Percentiles rank a stretch among this genome's conserved stretches.
phyloP scores from a whole-genome alignment of 176 grass and related monocot genomes.

The Triticum dicoccoides region DNA sequence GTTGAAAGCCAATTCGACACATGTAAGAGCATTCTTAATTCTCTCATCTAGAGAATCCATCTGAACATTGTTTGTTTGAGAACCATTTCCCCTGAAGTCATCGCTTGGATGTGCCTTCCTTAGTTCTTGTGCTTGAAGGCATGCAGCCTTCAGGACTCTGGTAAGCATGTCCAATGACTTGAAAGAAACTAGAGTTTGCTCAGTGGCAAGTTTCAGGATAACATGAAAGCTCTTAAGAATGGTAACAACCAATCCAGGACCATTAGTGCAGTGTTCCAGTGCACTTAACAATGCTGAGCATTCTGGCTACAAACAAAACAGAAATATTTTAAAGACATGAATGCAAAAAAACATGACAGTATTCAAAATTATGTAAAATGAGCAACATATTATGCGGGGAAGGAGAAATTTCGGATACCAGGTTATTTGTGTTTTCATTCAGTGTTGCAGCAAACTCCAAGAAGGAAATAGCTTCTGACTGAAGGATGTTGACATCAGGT shows the following conservation, averaged over 20 bases:
- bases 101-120: conserved; percentile 40
- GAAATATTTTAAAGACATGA: conserved; percentile 24
- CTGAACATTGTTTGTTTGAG: conserved; percentile 20
- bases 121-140: conserved; percentile 70
- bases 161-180: conserved; percentile 70
- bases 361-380: conserved; percentile 6
- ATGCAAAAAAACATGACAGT: conserved; percentile 12
- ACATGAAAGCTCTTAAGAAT: conserved; percentile 85
- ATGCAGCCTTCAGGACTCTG: conserved; percentile 76
- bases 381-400: conserved; percentile 15
- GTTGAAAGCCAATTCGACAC: conserved; percentile 76
- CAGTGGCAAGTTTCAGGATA: conserved; percentile 76
- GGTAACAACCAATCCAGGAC: conserved; percentile 62
- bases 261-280: conserved; percentile 63
- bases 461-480: conserved; percentile 94
- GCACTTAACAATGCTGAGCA: conserved; percentile 70
- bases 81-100: conserved; percentile 47
- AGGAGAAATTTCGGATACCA: conserved; percentile 53
- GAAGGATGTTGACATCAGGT: conserved; percentile 58
- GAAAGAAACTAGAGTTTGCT: conserved; percentile 81
- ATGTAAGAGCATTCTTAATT: conserved; percentile 46
- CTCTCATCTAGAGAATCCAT: conserved; percentile 34
- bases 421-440: conserved; percentile 79
- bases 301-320: conserved; percentile 78
- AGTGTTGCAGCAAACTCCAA: conserved; percentile 95